Evolutionary conservation across 1,284 basidiomycete genomes (phyloP).

Genomic region (Irpex lacteus): DNA sequence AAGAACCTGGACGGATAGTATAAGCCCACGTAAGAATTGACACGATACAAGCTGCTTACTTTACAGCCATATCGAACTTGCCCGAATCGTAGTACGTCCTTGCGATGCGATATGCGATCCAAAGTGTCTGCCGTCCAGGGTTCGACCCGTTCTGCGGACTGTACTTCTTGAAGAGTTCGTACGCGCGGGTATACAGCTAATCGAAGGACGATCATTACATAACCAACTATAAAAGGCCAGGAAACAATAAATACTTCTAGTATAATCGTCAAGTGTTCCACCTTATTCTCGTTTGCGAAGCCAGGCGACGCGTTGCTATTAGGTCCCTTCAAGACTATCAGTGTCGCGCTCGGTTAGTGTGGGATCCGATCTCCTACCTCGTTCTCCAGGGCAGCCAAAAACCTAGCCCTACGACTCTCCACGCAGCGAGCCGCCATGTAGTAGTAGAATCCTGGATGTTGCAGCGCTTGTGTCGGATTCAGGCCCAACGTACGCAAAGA

Average conservation of each 20-base stretch:
- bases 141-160: conserved; percentile 40
- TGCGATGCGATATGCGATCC: conserved; percentile 85
- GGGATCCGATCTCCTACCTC: conserved; percentile 41
- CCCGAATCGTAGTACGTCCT: conserved; percentile 75
- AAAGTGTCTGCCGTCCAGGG: conserved; percentile 75
- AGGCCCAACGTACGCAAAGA: conserved; percentile 54
- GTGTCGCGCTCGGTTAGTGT: not conserved
- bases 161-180: conserved; percentile 85
- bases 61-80: conserved; percentile 81
- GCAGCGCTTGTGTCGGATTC: conserved; percentile 71
- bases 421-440: conserved; percentile 85
- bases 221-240: not conserved
- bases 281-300: conserved; percentile 84
- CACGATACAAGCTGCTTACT: conserved; percentile 39
- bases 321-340: not conserved
- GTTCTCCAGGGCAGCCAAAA: conserved; percentile 53
- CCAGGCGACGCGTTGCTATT: conserved; percentile 43
- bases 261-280: conserved; percentile 79
- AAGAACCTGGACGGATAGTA: conserved; percentile 61
- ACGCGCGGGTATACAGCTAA: conserved; percentile 87
- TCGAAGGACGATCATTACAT: not conserved
- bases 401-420: conserved; percentile 68
- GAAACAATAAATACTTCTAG: conserved; percentile 53
- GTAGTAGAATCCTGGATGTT: conserved; percentile 90
- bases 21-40: not conserved